Evolutionary conservation across 345 rosid species (phyloP), one percentile per base, ranked within the genome.

Genomic region (Bruguiera gymnorhiza): DNA sequence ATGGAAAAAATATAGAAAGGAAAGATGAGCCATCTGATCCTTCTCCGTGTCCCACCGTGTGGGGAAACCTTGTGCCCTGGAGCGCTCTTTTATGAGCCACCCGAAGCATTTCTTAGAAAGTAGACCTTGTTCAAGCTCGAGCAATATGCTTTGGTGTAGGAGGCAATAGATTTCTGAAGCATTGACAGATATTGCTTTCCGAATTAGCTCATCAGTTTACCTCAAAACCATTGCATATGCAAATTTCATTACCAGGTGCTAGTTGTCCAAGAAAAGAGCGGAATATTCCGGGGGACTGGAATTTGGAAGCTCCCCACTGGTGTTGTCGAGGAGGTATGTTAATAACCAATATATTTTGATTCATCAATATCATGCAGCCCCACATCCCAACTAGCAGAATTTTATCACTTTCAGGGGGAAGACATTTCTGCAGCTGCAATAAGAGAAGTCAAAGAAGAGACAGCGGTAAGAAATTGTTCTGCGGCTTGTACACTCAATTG

Each of bases 381-480:
- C 10, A 32, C 60, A 18, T 78, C 64, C 32, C 48, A 37, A 48
- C 16, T 57, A 10, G 26, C 19, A 29, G 23, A 70, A 31, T 51
- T 72, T 32, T 31, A 9, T 62, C 23, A 24, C 74, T 67, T 75
- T 20, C 79, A 95, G 97, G 99, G 97, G 27, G 97, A 95, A 78
- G 92, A 90, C 77, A 74, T 95, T 58, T 83, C 80, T 73, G 77
- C 62, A 32, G 93, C 97, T 63, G 96, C 92, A 19, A 81, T 87
- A 18, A 87, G 99, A 80, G 99, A 92, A 83, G 97, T 83, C 52
- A 87, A 92, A 80, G 97, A 95, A 88, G 99, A 88, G 83, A 95
- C 99, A 5, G 90, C 86, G 60, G 99, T 90, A 75, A 89, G 96
- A 69, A 43, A 50, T 51, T 51, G 36, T 29, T 30, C 6, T 58